phyloP scores from a whole-genome alignment of 2,329 filamentous ascomycete genomes.

The Zelopaecilomyces penicillatus region DNA sequence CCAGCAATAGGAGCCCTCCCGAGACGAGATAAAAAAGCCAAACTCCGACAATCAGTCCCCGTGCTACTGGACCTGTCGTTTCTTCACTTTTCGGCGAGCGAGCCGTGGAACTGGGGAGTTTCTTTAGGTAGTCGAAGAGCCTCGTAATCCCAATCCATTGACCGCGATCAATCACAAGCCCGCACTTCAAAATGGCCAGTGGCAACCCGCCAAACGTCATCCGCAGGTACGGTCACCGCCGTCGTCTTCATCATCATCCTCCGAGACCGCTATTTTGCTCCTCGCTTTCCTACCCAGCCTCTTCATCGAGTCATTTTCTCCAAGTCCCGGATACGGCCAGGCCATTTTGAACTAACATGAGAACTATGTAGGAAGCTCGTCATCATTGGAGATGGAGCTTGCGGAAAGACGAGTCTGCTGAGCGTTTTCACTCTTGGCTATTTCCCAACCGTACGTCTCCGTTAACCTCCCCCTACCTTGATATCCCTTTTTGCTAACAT shows the following conservation, averaged over 20 bases:
- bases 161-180: neutral
- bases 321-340: too few species aligned
- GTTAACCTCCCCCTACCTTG: neutral
- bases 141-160: conserved; percentile 2
- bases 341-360: conserved; percentile 1
- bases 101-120: conserved; percentile 8
- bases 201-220: conserved; percentile 48
- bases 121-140: conserved; percentile 3
- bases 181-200: conserved; percentile 32
- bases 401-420: conserved; percentile 93
- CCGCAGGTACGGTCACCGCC: conserved; percentile 47
- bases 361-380: conserved; percentile 68
- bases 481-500: neutral
- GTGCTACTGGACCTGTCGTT: conserved; percentile 4
- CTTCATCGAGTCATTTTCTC: too few species aligned
- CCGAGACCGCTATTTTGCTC: neutral
- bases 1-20: conserved; percentile 8
- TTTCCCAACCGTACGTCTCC: conserved; percentile 78
- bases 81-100: conserved; percentile 6
- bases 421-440: conserved; percentile 97
- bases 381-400: conserved; percentile 94
- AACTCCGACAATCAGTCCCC: neutral
- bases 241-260: neutral
- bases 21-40: conserved; percentile 4
- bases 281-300: neutral